A percentile compares a stretch with the other conserved stretches of the same genome.
Evolutionary conservation across 192 early-diverging fungal species (phyloP).

Genomic region (Podila epigama): DNA sequence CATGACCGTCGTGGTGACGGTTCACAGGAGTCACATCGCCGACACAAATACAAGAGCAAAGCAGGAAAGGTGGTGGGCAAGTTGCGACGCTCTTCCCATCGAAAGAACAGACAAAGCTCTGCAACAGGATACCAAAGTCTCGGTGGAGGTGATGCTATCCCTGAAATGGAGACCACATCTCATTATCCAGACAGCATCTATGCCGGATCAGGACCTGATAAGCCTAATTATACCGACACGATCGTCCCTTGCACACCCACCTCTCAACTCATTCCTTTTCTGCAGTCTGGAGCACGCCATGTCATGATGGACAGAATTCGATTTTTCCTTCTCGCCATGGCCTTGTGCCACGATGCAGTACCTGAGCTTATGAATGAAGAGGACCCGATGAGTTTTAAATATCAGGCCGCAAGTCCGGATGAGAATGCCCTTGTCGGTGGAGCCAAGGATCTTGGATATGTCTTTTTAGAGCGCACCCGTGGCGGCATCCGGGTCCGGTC

Average conservation of each 20-base stretch:
- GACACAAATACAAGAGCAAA: conserved; percentile 32
- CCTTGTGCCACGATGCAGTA: conserved; percentile 83
- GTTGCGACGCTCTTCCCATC: conserved; percentile 14
- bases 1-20: background rate
- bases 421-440: conserved; percentile 84
- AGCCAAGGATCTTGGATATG: conserved; percentile 77
- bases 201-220: conserved; percentile 30
- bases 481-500: conserved; percentile 42
- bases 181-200: conserved; percentile 23
- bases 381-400: conserved; percentile 66
- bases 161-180: conserved; percentile 15
- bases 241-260: conserved; percentile 46
- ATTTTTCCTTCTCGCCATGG: conserved; percentile 79
- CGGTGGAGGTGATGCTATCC: conserved; percentile 5
- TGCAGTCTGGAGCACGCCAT: conserved; percentile 41
- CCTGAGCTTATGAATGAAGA: conserved; percentile 72
- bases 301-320: conserved; percentile 55
- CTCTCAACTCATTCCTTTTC: conserved; percentile 41
- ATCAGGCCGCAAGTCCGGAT: conserved; percentile 85
- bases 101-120: conserved; percentile 15
- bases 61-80: conserved; percentile 40
- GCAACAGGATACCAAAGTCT: conserved; percentile 35
- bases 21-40: conserved; percentile 1
- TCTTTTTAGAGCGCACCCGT: conserved; percentile 66
- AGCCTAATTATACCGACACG: conserved; percentile 27